Base-by-base conservation (phyloP, 176 grass and related monocot species). In the Ampelocalamus luodianensis region DNA sequence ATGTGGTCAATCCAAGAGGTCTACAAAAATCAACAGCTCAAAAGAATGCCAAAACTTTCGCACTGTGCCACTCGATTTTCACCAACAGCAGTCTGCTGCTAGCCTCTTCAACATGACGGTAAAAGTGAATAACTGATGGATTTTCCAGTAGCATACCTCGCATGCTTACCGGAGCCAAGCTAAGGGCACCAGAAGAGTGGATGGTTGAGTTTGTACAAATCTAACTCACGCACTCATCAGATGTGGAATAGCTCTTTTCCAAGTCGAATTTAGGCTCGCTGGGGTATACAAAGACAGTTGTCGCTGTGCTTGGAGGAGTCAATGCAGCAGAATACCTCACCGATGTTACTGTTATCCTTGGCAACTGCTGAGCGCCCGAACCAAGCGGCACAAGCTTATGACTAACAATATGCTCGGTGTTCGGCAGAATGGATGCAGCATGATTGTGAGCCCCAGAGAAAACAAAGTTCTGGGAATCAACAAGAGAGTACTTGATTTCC, bases 391-490 rank as follows among this genome's bases (percentile, higher is more conserved):
- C 96, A 68, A 99, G 89, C 83, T 96, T 96, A 62, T 96, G 94
- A 63, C 93, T 92, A 48, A 99, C 42, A 27, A 84, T 75, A 63
- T 91, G 93, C 74, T 96, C 91, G 0, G 87, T 92, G 81, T 92
- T 92, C 0, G 93, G 96, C 36, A 99, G 89, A 89, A 99, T 67
- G 67, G 74, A 99, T 79, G 85, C 87, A 6, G 86, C 84, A 76
- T 96, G 85, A 63, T 95, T 90, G 81, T 99, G 96, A 56, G 93
- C 92, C 24, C 96, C 93, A 82, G 86, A 90, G 66, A 99, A 99
- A 38, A 99, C 93, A 4, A 99, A 99, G 74, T 92, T 99, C 77
- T 96, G 96, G 32, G 93, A 96, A 79, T 99, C 96, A 13, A 88
- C 93, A 75, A 96, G 80, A 43, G 91, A 90, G 78, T 91, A 96